phyloP scores from a whole-genome alignment of 208 protist genomes.

The Leishmania braziliensis region DNA sequence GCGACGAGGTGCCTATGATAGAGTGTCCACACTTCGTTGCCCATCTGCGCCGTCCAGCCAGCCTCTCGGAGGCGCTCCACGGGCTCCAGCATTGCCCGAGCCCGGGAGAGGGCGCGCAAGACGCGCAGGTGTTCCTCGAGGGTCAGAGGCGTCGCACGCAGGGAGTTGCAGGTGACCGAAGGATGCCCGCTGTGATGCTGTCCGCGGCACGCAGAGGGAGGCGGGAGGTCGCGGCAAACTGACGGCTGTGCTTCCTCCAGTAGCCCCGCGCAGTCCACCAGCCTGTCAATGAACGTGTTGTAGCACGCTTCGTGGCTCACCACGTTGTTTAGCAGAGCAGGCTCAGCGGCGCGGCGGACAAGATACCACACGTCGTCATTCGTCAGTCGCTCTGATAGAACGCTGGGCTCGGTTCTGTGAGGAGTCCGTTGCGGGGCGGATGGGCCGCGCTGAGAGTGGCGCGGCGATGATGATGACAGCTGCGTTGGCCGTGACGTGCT shows the following conservation, averaged over 20 bases:
- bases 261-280: conserved; percentile 15
- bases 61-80: conserved; percentile 7
- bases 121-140: conserved; percentile 39
- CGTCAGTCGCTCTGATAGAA: conserved; percentile 11
- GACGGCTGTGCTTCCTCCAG: conserved; percentile 20
- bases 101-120: conserved; percentile 51
- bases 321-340: conserved; percentile 5
- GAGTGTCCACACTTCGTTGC: conserved; percentile 62
- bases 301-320: conserved; percentile 22
- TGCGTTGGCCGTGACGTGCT: conserved; percentile 9
- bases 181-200: conserved; percentile 1
- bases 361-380: conserved; percentile 22
- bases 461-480: conserved; percentile 5
- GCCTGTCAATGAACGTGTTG: conserved; percentile 14
- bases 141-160: conserved; percentile 9
- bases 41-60: conserved; percentile 35
- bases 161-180: not conserved
- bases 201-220: conserved; percentile 25
- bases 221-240: conserved; percentile 8
- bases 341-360: conserved; percentile 15
- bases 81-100: conserved; percentile 51
- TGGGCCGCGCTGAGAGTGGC: conserved; percentile 2
- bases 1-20: conserved; percentile 58
- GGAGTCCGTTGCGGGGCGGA: not conserved
- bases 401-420: not conserved